Percentiles rank a stretch among this genome's conserved stretches.
Conservation (phyloP, 2,329 filamentous ascomycete species). For the Claviceps monticola region DNA sequence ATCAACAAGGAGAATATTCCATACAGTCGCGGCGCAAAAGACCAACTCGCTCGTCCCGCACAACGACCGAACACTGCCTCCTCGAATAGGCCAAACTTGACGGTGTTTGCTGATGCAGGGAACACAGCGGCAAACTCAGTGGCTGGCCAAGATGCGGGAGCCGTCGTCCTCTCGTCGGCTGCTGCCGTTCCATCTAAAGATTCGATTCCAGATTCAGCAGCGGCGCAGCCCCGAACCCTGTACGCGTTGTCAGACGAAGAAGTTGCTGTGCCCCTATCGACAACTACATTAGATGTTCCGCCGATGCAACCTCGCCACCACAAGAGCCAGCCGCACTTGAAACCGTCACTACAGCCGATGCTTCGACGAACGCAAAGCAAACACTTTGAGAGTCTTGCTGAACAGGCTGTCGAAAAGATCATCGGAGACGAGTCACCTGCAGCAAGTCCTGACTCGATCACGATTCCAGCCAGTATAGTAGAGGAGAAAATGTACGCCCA, state of each 20-base stretch:
- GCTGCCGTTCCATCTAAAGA: background rate
- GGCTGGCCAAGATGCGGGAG: conserved; percentile 3
- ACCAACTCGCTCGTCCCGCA: conserved; percentile 24
- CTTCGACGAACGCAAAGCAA: conserved; percentile 32
- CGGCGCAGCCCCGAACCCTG: conserved; percentile 1
- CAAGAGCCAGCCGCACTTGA: conserved; percentile 41
- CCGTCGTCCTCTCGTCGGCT: conserved; percentile 3
- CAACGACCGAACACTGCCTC: conserved; percentile 12
- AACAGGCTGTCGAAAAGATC: conserved; percentile 5
- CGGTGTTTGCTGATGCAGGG: conserved; percentile 4
- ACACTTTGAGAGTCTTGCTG: conserved; percentile 17
- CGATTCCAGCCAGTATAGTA: conserved; percentile 6
- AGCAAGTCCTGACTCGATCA: conserved; percentile 4
- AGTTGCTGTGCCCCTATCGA: background rate
- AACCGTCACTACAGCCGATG: conserved; percentile 24
- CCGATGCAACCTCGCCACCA: conserved; percentile 31
- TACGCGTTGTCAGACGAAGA: conserved; percentile 4
- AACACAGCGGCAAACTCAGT: conserved; percentile 10
- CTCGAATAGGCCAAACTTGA: conserved; percentile 1
- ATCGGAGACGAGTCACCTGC: background rate
- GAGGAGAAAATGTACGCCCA: conserved; percentile 9
- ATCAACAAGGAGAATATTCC: conserved; percentile 32
- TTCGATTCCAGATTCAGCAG: background rate
- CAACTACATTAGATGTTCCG: conserved; percentile 10
- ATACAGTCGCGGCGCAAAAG: conserved; percentile 15